Base-by-base conservation (phyloP, 306 rosid species). In the Quercus parvula region DNA sequence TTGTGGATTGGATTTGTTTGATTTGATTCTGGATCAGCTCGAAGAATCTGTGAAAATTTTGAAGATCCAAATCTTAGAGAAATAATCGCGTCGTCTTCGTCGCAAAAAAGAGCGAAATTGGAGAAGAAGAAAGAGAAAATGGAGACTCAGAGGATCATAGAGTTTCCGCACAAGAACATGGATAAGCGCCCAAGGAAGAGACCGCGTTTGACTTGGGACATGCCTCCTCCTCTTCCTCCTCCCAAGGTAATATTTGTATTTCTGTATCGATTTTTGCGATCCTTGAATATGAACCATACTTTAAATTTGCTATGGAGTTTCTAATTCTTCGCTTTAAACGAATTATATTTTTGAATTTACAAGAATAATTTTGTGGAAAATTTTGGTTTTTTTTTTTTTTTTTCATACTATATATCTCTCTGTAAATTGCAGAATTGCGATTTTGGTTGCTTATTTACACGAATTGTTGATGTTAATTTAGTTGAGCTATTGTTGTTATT, bases 151-250 rank as follows among this genome's bases (percentile, higher is more conserved):
- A 80, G 91, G 66, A 89, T 92, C 5, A 85, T 89, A 28, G 95
- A 90, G 61, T 86, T 92, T 56, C 93, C 93, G 27, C 93, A 86
- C 85, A 81, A 86, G 76, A 92, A 82, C 75, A 86, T 90, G 89
- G 97, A 92, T 58, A 92, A 89, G 86, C 89, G 95, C 18, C 95
- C 97, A 5, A 85, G 91, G 83, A 90, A 92, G 87, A 85, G 89
- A 56, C 89, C 90, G 73, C 91, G 97, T 70, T 85, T 92, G 72
- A 81, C 93, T 28, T 92, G 97, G 97, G 97, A 92, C 24, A 78
- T 86, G 82, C 91, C 93, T 2, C 97, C 88, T 51, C 88, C 87
- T 73, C 81, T 78, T 76, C 92, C 92, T 6, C 91, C 85, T 41
- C 87, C 90, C 7, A 84, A 83, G 97, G 97, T 90, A 15, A 46